Evolutionary conservation across 2,329 filamentous ascomycete genomes (phyloP).

Genomic region (Aureobasidium sp.): DNA sequence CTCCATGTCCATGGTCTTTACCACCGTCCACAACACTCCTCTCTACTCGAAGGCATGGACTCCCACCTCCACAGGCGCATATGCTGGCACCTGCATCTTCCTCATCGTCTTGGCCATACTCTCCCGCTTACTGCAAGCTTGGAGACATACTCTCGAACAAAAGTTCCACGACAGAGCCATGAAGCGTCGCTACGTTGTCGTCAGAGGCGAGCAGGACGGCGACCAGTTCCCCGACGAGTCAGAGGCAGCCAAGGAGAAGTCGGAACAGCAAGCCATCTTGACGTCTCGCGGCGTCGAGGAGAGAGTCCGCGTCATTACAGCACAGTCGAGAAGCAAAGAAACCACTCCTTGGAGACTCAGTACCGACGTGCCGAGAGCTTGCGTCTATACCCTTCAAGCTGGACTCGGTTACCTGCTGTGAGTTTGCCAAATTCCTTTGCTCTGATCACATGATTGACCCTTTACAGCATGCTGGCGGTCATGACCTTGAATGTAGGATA

Average conservation of each 20-base stretch:
- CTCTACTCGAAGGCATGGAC: slow-evolving; percentile 66
- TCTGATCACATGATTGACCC: slow-evolving; percentile 16
- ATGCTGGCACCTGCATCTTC: slow-evolving; percentile 88
- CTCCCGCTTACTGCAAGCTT: slow-evolving; percentile 62
- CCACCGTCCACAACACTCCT: slow-evolving; percentile 51
- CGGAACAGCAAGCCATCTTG: slow-evolving; percentile 55
- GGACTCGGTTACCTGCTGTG: slow-evolving; percentile 79
- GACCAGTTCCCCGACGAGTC: slow-evolving; percentile 14
- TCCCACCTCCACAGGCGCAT: slow-evolving; percentile 58
- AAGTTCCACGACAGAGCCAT: slow-evolving; percentile 65
- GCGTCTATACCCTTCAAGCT: slow-evolving; percentile 61
- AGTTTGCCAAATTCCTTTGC: slow-evolving; percentile 32
- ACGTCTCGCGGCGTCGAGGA: slow-evolving; percentile 75
- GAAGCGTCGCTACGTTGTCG: slow-evolving; percentile 66
- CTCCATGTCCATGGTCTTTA: slow-evolving; percentile 54
- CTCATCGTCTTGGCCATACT: slow-evolving; percentile 65
- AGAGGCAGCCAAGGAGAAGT: slow-evolving; percentile 30
- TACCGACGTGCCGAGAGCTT: slow-evolving; percentile 66
- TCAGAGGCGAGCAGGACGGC: slow-evolving; percentile 50
- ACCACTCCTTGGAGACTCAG: slow-evolving; percentile 70
- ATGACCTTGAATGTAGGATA: slow-evolving; percentile 87
- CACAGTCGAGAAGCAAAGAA: slow-evolving; percentile 38
- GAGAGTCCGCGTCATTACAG: slow-evolving; percentile 62
- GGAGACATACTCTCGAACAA: slow-evolving; percentile 51
- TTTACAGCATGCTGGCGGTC: slow-evolving; percentile 72